Base-by-base conservation (phyloP, 2,329 filamentous ascomycete species). In the Nothomitra cinnamomea region DNA sequence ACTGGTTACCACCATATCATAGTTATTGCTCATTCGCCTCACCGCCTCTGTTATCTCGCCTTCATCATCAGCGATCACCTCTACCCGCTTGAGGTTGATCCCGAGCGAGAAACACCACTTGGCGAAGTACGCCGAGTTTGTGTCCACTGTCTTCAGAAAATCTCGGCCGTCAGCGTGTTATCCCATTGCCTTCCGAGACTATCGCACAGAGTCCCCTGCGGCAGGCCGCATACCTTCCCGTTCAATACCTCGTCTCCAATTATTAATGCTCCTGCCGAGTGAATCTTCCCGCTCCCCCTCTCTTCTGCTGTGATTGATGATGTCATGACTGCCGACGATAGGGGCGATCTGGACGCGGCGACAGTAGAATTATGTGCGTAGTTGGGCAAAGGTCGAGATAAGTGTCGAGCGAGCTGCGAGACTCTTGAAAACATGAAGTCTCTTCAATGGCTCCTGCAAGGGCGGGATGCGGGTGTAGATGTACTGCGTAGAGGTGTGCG, bases 201-300 rank as follows among this genome's bases (percentile, higher is more conserved):
- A 36, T 22, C 36, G 47, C 54, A 48, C 51, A 53, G 42, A 25
- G 42, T 48, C 41, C 61, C 57, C 48, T 21, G 38, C 21, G 25
- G 28, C 10, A 32, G 15, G 7, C n/a, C 22, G 28, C 72, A 58
- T 66, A 87, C 89, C 83, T 96, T 96, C 61, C 92, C 90, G 21
- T 88, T 89, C 2, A 96, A 74, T 3, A 96, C 88, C 67, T 95
- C 90, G 69, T 96, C 90, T n/a, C 90, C 90, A 61, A 98, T 96
- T 56, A 98, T 88, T 58, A 96, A 70, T 67, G 87, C 94, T 54
- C 85, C 90, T 10, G 90, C 92, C 48, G 89, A 95, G 64, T 87
- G 82, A 60, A 96, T 94, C 56, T 77, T 80, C 63, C 81, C 74
- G 61, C 76, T 72, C 62, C 75, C 75, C 58, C 77, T 73, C 62